phyloP scores from a whole-genome alignment of 139 green algal genomes.

The Micractinium sp. region DNA sequence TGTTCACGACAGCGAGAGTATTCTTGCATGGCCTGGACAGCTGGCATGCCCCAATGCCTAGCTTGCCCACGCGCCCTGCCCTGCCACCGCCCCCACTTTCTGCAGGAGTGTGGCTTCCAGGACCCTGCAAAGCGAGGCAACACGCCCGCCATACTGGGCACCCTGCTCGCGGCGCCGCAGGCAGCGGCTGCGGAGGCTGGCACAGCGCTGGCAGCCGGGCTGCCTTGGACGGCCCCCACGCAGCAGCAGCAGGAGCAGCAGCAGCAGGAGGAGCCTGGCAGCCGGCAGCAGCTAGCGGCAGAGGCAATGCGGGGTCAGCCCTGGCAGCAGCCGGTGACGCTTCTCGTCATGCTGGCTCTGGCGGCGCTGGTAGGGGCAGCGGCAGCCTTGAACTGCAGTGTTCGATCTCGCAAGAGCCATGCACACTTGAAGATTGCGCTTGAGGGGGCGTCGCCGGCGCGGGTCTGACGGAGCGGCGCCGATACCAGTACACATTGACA shows the following conservation, averaged over 20 bases:
- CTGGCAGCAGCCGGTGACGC: not conserved
- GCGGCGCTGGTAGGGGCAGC: not conserved
- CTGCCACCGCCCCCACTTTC: not conserved
- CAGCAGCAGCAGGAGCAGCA: slow-evolving; percentile 1
- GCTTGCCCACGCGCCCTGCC: not conserved
- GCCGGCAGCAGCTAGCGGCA: not conserved
- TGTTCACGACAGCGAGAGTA: too few species aligned
- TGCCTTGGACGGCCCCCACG: not conserved
- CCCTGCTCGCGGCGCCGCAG: not conserved
- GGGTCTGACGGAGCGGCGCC: too few species aligned
- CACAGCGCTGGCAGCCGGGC: too few species aligned
- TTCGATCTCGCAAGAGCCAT: too few species aligned
- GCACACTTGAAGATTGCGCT: too few species aligned
- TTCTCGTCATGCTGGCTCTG: not conserved
- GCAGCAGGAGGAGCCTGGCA: not conserved
- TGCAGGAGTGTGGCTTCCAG: slow-evolving; percentile 1
- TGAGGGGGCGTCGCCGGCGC: too few species aligned
- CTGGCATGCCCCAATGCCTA: not conserved
- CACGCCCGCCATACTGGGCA: not conserved
- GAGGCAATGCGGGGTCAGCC: not conserved
- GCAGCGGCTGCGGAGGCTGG: not conserved
- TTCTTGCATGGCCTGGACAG: too few species aligned
- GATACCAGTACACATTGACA: too few species aligned
- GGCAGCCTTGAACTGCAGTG: not conserved
- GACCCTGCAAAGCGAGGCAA: not conserved